Base-by-base conservation (phyloP, 345 rosid genomes). In the Populus deltoides region DNA sequence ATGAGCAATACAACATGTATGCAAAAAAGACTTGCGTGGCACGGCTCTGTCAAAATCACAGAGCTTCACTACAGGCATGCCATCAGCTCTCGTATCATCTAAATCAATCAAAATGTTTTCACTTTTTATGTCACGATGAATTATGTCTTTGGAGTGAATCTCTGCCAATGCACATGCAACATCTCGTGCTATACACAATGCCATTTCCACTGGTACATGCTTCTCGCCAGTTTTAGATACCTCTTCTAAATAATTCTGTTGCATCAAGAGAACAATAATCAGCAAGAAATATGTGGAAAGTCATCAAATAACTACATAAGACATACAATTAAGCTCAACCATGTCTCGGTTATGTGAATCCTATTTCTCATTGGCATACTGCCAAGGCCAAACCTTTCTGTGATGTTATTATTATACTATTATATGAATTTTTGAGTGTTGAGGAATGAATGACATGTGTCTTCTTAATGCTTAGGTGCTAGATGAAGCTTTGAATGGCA, bases 11-110 rank as follows among this genome's bases (percentile, higher is more conserved):
- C 98, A 94, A 61, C 98, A 96, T 0, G 85, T 83, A 78, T 94
- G 99, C 84, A 89, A 74, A 80, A 78, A 83, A 73, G 99, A 91
- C 75, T 91, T 83, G 24, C 92, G 89, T 47, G 99, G 98, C 57
- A 96, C 93, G 17, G 99, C 98, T 85, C 93, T 87, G 78, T 96
- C 99, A 77, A 96, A 96, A 84, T 96, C 99, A 72, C 99, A 91
- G 53, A 96, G 97, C 85, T 96, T 96, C 80, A 91, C 95, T 5
- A 85, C 20, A 62, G 94, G 95, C 45, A 82, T 84, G 71, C 90
- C 90, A 38, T 89, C 90, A 78, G 84, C 81, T 73, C 84, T 85
- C 81, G 86, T 85, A 31, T 53, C 62, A 74, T 91, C 92, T 66
- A 93, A 78, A 88, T 96, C 97, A 72, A 96, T 87, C 93, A 96